Base-by-base conservation (phyloP, 1,139 yeast genomes). In the Hyphopichia burtonii region DNA sequence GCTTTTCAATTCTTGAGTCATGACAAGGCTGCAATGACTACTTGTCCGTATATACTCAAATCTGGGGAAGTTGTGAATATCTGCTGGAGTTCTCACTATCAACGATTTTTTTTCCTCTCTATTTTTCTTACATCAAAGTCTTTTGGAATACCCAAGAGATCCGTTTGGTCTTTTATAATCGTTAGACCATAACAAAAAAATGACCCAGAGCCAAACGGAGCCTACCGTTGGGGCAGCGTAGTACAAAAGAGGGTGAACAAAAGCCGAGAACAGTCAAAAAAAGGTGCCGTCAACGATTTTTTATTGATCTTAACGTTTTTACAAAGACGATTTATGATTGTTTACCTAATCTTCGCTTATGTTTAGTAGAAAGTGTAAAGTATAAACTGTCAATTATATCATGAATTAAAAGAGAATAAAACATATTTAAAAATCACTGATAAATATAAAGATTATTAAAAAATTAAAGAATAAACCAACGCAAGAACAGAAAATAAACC, bases 401-500 rank as follows among this genome's bases (percentile, higher is more conserved):
- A 22, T 22, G 6, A 22, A 22, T 7, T 22, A 7, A 9, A 9
- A 25, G n/a, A 7, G 28, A 4, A 9, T 10, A 25, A 25, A 25
- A 25, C 7, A 25, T 25, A n/a, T n/a, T n/a, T n/a, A n/a, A n/a
- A n/a, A n/a, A n/a, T n/a, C n/a, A n/a, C n/a, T n/a, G n/a, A n/a
- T n/a, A n/a, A n/a, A n/a, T n/a, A n/a, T 25, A 9, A 10, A 8
- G 11, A 9, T 8, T 14, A 32, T 18, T 14, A 22, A 32, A 27
- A 14, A 8, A 25, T 14, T 18, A 38, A 25, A 15, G 39, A 8
- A 25, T 37, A 34, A 6, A 40, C 9, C 14, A 33, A 16, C 16
- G 48, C 48, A 31, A 34, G 22, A 5, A 43, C 9, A 2, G 42
- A 12, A 9, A 45, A 17, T 10, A 46, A 31, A 10, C 41, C 37